Conservation (phyloP, 805 yeast genomes). For the Teunomyces stri region DNA sequence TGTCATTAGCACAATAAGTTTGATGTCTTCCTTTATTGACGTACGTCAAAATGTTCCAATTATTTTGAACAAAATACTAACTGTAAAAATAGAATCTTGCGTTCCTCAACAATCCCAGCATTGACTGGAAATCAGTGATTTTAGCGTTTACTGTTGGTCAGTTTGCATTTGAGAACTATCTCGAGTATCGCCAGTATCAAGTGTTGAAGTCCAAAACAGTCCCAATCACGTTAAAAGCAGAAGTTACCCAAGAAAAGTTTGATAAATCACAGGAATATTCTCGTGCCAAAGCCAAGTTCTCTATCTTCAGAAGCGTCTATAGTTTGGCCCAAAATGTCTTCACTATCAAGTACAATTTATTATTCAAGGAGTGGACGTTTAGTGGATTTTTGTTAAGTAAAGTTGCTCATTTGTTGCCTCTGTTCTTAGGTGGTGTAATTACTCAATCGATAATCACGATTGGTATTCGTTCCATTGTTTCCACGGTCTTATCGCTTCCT, state of each 20-base stretch:
- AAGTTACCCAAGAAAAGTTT: slow-evolving; percentile 71
- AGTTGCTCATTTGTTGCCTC: slow-evolving; percentile 43
- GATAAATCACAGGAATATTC: slow-evolving; percentile 76
- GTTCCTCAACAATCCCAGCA: slow-evolving; percentile 60
- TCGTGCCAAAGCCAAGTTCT: slow-evolving; percentile 71
- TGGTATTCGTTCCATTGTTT: slow-evolving; percentile 49
- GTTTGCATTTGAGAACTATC: slow-evolving; percentile 69
- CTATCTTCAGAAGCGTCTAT: slow-evolving; percentile 52
- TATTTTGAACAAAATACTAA: too few species aligned
- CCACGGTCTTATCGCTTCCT: slow-evolving; percentile 63
- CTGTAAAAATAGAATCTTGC: slow-evolving; percentile 37
- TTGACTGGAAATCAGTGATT: slow-evolving; percentile 79
- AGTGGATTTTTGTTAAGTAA: slow-evolving; percentile 63
- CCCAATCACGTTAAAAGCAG: slow-evolving; percentile 63
- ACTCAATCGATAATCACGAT: slow-evolving; percentile 68
- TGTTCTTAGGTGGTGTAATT: slow-evolving; percentile 52
- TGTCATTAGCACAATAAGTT: too few species aligned
- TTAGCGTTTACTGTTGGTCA: slow-evolving; percentile 74
- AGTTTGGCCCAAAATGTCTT: slow-evolving; percentile 55
- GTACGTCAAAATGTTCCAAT: too few species aligned
- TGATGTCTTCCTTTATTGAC: too few species aligned
- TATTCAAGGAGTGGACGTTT: slow-evolving; percentile 35
- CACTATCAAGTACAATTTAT: slow-evolving; percentile 56
- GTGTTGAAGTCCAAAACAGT: slow-evolving; percentile 53
- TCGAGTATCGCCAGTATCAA: slow-evolving; percentile 74